phyloP scores from a whole-genome alignment of 2,329 filamentous ascomycete species.

The Cladophialophora carrionii region DNA sequence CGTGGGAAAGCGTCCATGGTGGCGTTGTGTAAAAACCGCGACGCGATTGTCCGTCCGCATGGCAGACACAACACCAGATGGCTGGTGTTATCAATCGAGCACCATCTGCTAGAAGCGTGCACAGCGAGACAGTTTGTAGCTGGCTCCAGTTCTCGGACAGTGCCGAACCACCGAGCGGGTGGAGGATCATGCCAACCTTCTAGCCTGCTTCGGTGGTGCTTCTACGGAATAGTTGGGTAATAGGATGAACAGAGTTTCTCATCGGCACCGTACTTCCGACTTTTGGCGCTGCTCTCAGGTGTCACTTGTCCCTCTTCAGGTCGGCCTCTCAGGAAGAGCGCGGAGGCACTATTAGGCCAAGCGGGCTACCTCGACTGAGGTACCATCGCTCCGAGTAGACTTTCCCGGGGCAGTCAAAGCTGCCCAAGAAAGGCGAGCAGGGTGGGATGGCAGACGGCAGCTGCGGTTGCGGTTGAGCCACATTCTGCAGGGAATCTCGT shows the following conservation, averaged over 20 bases:
- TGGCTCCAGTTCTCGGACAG: neutral
- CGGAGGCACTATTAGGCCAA: neutral
- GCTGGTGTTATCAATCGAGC: neutral
- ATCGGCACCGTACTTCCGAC: slow-evolving; percentile 9
- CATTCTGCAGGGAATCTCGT: slow-evolving; percentile 11
- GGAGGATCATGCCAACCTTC: neutral
- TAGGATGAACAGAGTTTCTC: neutral
- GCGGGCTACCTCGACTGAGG: neutral
- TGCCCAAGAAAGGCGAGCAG: slow-evolving; percentile 4
- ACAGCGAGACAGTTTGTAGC: neutral
- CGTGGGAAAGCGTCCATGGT: neutral
- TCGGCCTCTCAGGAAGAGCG: slow-evolving; percentile 9
- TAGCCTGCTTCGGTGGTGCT: slow-evolving; percentile 6
- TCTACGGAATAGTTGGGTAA: neutral
- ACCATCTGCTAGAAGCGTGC: neutral
- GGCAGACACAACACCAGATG: neutral
- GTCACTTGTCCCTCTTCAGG: neutral
- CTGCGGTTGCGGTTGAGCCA: slow-evolving; percentile 4
- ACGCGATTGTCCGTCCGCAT: neutral
- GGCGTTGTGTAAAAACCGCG: neutral
- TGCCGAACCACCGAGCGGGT: neutral
- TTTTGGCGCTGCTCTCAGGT: neutral
- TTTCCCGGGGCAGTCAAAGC: slow-evolving; percentile 11
- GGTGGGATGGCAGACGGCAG: slow-evolving; percentile 11
- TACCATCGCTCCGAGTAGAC: slow-evolving; percentile 21